These are phyloP conservation scores for Aspergillus hiratsukae DNA, from an alignment of 2,329 filamentous ascomycete species.

Conservation along the genomic window DNA sequence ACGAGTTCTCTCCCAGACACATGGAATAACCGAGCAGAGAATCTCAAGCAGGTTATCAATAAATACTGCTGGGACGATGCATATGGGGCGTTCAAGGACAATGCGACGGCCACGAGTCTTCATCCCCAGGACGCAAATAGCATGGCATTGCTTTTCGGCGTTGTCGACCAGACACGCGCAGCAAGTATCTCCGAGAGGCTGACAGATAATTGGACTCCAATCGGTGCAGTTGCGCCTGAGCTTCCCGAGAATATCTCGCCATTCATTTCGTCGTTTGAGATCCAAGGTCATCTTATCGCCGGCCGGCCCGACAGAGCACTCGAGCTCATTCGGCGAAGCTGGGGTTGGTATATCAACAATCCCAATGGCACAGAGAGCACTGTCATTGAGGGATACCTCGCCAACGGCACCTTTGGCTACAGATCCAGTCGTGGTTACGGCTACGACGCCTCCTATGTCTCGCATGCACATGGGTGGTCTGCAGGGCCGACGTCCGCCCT, in stretches of 20 bases:
- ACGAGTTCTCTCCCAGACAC: constrained; percentile 30
- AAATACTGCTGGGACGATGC: constrained; percentile 46
- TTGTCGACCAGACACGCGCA: constrained; percentile 37
- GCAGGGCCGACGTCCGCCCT: constrained; percentile 40
- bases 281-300: constrained; percentile 53
- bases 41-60: constrained; percentile 45
- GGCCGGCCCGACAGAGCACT: constrained; percentile 49
- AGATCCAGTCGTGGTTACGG: constrained; percentile 50
- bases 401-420: constrained; percentile 56
- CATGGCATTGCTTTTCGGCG: constrained; percentile 49
- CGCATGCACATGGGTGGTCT: constrained; percentile 42
- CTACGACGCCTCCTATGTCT: constrained; percentile 43
- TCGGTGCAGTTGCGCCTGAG: constrained; percentile 54
- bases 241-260: constrained; percentile 55
- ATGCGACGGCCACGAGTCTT: constrained; percentile 48
- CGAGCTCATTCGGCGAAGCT: constrained; percentile 51
- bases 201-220: constrained; percentile 51
- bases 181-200: constrained; percentile 44
- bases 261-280: constrained; percentile 57
- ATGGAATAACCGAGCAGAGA: constrained; percentile 7
- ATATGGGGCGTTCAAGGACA: constrained; percentile 52
- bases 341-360: constrained; percentile 59
- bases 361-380: constrained; percentile 56
- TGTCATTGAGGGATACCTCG: constrained; percentile 56
- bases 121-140: constrained; percentile 59